Base-by-base conservation (phyloP, 1,284 basidiomycete species). In the Fomitopsis schrenkii region DNA sequence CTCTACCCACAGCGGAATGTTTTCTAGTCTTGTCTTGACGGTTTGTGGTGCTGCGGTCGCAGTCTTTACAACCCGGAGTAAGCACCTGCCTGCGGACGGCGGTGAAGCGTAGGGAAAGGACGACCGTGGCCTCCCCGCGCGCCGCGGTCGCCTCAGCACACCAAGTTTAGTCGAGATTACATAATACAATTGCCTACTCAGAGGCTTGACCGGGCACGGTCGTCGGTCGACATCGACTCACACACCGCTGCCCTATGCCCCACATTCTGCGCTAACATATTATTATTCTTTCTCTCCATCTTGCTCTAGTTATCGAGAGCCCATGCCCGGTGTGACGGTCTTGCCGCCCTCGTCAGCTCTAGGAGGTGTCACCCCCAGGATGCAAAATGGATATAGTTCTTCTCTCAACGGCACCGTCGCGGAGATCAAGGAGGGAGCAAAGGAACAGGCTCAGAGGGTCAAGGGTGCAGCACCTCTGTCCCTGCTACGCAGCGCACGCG, bases 381-480 rank as follows among this genome's bases (percentile, higher is more conserved):
- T 72, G 72, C 74, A 72, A 65, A 76, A 77, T 72, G 75, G 74
- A 62, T 63, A 62, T 15, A 59, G 63, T 19, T 58, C 67, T 22
- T 63, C 70, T 33, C 71, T 70, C 50, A 70, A 71, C 35, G 57
- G 50, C 17, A 80, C 82, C n/a, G 79, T 86, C 58, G 74, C 79
- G 42, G 86, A 88, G 62, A 85, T 91, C 70, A 90, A 88, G 72
- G 78, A 80, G 57, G 82, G 77, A 68, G 86, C 84, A 10, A 86
- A 80, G 70, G 83, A 84, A 59, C 75, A 79, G 52, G 85, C 84
- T 15, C 76, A 79, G 56, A 82, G 76, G 61, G 79, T 80, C 61
- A 81, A 83, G 62, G 84, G 85, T 17, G 79, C 79, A 52, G 83
- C 87, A 5, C 75, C 85, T 14, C 69, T 81, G 38, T 75, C 80